Evolutionary conservation across 2,329 filamentous ascomycete genomes (phyloP).

Genomic region (Lojkania enalia): DNA sequence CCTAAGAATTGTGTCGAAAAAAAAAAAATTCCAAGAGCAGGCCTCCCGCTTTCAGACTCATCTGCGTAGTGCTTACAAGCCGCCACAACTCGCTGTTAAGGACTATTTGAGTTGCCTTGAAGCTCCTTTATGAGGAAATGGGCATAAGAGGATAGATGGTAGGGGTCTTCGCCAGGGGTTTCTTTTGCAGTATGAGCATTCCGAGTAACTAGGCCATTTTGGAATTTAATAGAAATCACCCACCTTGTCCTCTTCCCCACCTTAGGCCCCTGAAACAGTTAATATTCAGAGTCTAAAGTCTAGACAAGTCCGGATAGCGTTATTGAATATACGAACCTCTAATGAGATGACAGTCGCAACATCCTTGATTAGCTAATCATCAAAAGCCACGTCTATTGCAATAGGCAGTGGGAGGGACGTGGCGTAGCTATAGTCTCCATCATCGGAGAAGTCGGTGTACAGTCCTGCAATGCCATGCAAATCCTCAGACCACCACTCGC

Average conservation of each 20-base stretch:
- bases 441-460: constrained; percentile 59
- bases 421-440: constrained; percentile 62
- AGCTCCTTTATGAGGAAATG: constrained; percentile 59
- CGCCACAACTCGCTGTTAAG: constrained; percentile 45
- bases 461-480: constrained; percentile 64
- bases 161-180: constrained; percentile 62
- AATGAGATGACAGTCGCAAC: constrained; percentile 62
- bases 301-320: constrained; percentile 57
- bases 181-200: constrained; percentile 33
- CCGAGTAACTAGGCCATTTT: no score
- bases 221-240: no score
- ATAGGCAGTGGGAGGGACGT: constrained; percentile 71
- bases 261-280: constrained; percentile 67
- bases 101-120: constrained; percentile 49
- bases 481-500: constrained; percentile 59
- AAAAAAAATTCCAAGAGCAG: no score
- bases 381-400: constrained; percentile 64
- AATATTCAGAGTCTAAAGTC: constrained; percentile 70
- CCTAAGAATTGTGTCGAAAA: constrained; percentile 29
- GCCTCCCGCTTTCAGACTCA: constrained; percentile 33
- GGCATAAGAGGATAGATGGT: constrained; percentile 57
- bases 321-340: constrained; percentile 68
- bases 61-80: constrained; percentile 53
- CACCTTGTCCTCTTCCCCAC: constrained; percentile 53
- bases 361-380: constrained; percentile 62